These are phyloP conservation scores for Phyllosticta citrichinensis DNA, from an alignment of 2,329 filamentous ascomycete species.

Conservation along the genomic window DNA sequence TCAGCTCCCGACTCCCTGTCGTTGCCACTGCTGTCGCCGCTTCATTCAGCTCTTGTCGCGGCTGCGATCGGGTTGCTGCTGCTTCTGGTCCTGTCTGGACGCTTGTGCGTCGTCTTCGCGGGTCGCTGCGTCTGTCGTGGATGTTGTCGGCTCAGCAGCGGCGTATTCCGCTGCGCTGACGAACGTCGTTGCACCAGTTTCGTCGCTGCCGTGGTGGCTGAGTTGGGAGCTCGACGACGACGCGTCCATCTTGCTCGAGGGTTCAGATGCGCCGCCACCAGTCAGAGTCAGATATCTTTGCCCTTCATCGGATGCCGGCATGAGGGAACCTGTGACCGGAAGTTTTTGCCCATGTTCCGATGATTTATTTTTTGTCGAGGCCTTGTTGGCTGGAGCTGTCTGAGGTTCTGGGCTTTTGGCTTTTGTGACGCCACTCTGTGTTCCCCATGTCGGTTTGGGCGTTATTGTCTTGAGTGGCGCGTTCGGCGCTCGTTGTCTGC, in stretches of 20 bases:
- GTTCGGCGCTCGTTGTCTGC: not conserved
- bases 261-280: not conserved
- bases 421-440: not conserved
- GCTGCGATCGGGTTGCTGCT: not conserved
- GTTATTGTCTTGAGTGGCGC: not conserved
- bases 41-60: not conserved
- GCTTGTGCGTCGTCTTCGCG: not conserved
- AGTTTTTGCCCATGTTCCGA: not conserved
- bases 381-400: not conserved
- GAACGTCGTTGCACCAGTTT: not conserved
- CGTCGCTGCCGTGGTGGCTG: not conserved
- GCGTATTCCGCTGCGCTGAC: not conserved
- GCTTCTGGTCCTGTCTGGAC: not conserved
- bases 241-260: not conserved
- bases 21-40: not conserved
- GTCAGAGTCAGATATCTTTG: not conserved
- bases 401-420: not conserved
- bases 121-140: not conserved
- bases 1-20: not conserved
- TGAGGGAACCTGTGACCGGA: not conserved
- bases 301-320: not conserved
- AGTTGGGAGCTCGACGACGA: not conserved
- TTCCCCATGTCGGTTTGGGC: not conserved
- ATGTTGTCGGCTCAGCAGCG: not conserved
- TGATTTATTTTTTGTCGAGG: not conserved